A percentile compares a stretch with the other conserved stretches of the same genome.
These are phyloP conservation scores for Globomyces sp. DNA, from an alignment of 371 early-diverging fungal species.

Conservation along the genomic window DNA sequence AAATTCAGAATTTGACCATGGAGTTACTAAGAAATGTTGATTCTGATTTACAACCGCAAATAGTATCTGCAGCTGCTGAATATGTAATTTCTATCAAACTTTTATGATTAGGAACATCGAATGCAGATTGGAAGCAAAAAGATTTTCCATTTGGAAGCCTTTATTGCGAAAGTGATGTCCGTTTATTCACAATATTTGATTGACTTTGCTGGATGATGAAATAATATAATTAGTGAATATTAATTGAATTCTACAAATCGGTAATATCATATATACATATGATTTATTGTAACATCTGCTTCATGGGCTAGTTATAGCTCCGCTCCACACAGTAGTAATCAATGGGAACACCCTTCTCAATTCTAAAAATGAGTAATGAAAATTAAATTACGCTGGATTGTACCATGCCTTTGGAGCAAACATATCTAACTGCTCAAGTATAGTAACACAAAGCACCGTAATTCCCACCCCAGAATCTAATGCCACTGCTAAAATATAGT, in stretches of 20 bases:
- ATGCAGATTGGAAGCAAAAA: conserved; percentile 85
- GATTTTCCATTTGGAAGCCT: conserved; percentile 98
- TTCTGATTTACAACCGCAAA: conserved; percentile 59
- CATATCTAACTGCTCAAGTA: conserved; percentile 4
- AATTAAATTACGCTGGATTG: neutral
- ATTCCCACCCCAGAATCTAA: conserved; percentile 23
- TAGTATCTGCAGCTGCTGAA: conserved; percentile 76
- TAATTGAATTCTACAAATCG: conserved; percentile 7
- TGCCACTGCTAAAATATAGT: conserved; percentile 16
- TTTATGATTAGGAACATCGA: conserved; percentile 72
- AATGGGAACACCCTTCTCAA: conserved; percentile 10
- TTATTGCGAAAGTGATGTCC: conserved; percentile 86
- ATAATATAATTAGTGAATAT: neutral
- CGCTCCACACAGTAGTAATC: conserved; percentile 7
- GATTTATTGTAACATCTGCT: no score
- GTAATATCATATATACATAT: no score
- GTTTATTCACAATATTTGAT: conserved; percentile 55
- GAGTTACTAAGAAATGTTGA: conserved; percentile 66
- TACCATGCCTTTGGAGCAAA: neutral
- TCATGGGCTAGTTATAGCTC: neutral
- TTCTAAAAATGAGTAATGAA: neutral
- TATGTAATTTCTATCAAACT: conserved; percentile 55
- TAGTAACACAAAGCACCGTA: conserved; percentile 18
- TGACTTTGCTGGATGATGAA: conserved; percentile 9
- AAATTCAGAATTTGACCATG: conserved; percentile 58